phyloP scores from a whole-genome alignment of 208 protist genomes.

The Acanthamoeba lugdunensis region DNA sequence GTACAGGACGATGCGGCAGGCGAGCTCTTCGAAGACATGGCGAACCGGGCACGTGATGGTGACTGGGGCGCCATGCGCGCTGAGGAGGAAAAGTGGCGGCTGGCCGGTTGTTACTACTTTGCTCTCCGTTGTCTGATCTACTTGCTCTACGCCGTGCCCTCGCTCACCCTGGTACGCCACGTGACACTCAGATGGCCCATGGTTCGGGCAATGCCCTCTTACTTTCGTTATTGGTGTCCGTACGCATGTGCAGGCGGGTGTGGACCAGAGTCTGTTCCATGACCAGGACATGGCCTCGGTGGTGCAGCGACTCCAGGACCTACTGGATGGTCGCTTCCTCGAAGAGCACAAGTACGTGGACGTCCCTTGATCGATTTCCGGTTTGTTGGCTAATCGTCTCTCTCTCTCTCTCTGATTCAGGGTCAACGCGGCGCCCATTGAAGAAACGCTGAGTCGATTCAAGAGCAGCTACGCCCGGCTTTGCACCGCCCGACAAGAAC shows the following conservation, averaged over 20 bases:
- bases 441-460: not conserved
- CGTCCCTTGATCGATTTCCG: not conserved
- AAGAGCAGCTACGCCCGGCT: not conserved
- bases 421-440: not conserved
- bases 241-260: not conserved
- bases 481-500: not conserved
- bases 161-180: not conserved
- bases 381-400: not conserved
- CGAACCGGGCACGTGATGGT: not conserved
- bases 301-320: not conserved
- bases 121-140: not conserved
- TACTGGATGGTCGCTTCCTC: not conserved
- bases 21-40: not conserved
- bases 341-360: not conserved
- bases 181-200: too few species aligned
- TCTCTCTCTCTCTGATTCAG: not conserved
- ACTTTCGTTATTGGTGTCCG: not conserved
- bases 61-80: not conserved
- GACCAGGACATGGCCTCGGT: not conserved
- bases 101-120: conserved; percentile 8
- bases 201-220: not conserved
- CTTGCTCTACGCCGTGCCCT: not conserved
- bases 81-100: not conserved
- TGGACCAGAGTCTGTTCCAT: not conserved
- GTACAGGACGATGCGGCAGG: not conserved